phyloP scores from a whole-genome alignment of 2,329 filamentous ascomycete species.

The Calonectria naviculata region DNA sequence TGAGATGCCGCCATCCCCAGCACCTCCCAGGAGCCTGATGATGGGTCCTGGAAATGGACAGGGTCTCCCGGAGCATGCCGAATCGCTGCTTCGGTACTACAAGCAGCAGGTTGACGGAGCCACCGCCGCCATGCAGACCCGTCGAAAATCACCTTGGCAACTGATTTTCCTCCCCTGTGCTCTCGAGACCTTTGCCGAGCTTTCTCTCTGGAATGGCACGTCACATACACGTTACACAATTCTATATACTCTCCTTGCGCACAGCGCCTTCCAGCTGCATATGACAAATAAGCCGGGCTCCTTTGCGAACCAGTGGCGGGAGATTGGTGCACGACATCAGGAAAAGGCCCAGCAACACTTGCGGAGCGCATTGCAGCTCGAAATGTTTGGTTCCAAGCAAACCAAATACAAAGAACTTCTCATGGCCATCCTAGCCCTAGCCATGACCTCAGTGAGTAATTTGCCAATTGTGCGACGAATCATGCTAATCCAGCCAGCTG shows the following conservation, averaged over 20 bases:
- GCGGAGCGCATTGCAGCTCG: constrained; percentile 47
- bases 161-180: constrained; percentile 54
- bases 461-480: accelerated
- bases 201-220: constrained; percentile 52
- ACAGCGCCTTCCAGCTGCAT: constrained; percentile 55
- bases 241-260: constrained; percentile 53
- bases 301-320: constrained; percentile 38
- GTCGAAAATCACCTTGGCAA: constrained; percentile 56
- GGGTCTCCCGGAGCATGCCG: constrained; percentile 36
- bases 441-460: constrained; percentile 33
- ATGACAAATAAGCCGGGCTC: constrained; percentile 24
- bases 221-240: constrained; percentile 51
- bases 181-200: constrained; percentile 53
- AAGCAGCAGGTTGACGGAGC: constrained; percentile 41
- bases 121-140: constrained; percentile 38
- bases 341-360: constrained; percentile 44
- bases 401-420: constrained; percentile 57
- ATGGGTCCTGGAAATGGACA: neutral
- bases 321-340: constrained; percentile 43
- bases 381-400: constrained; percentile 45
- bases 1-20: neutral
- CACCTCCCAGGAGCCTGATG: neutral
- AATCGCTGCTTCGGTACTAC: constrained; percentile 43
- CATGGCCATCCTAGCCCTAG: constrained; percentile 52
- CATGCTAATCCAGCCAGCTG: constrained; percentile 22